Percentiles rank a stretch among this genome's conserved stretches.
phyloP scores from a whole-genome alignment of 176 grass and related monocot genomes.

The Hordeum marinum region DNA sequence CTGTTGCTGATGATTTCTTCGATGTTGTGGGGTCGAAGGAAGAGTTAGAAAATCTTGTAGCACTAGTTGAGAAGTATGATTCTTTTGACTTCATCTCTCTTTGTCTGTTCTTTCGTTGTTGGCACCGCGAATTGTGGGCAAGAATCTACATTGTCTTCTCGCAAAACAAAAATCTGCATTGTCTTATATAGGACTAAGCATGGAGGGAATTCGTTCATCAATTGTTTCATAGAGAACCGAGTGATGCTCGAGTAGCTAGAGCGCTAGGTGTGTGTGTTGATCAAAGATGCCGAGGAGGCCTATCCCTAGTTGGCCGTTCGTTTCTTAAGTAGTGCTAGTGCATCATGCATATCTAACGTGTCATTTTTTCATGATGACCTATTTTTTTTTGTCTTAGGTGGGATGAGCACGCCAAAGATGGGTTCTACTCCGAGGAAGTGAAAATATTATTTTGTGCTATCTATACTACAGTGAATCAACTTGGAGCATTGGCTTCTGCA shows the following conservation, averaged over 20 bases:
- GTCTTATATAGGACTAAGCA: no score
- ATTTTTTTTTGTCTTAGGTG: constrained; percentile 32
- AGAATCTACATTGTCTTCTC: no score
- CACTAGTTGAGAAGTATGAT: constrained; percentile 52
- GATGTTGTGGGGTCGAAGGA: constrained; percentile 69
- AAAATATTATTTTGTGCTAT: constrained; percentile 59
- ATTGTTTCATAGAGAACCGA: no score
- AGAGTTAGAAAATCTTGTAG: constrained; percentile 56
- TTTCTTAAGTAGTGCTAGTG: no score
- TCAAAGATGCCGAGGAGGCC: no score
- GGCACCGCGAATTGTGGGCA: no score
- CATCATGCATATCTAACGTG: neutral
- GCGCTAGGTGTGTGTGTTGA: no score
- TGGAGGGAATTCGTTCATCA: no score
- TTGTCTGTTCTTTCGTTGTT: neutral
- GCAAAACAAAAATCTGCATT: no score
- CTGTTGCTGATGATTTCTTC: constrained; percentile 73
- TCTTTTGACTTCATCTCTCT: neutral
- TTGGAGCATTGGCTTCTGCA: constrained; percentile 41
- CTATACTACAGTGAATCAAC: constrained; percentile 42
- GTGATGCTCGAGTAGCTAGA: no score
- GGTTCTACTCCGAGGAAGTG: constrained; percentile 56
- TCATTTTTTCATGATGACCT: neutral
- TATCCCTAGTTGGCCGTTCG: no score
- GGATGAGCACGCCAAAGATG: constrained; percentile 37